These are phyloP conservation scores for Clonostachys rosea DNA, from an alignment of 2,329 filamentous ascomycete species.

Conservation along the genomic window DNA sequence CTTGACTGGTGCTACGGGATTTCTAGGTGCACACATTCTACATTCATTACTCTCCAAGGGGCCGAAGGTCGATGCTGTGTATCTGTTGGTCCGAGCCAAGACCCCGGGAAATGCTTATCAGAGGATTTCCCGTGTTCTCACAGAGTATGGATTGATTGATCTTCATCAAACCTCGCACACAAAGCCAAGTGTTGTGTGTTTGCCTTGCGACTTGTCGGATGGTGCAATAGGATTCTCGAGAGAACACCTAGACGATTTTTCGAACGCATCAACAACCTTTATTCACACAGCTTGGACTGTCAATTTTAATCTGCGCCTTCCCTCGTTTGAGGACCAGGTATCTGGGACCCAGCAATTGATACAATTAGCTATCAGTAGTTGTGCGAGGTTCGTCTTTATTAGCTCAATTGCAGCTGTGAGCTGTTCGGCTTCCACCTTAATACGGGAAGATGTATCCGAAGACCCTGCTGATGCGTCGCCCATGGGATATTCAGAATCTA, in stretches of 20 bases:
- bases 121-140: too few species aligned
- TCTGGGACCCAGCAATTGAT: constrained; percentile 37
- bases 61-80: too few species aligned
- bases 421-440: constrained; percentile 16
- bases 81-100: too few species aligned
- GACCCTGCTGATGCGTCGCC: constrained; percentile 17
- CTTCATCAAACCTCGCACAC: too few species aligned
- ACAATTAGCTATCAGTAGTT: constrained; percentile 16
- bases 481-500: constrained; percentile 37
- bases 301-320: constrained; percentile 48
- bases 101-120: too few species aligned
- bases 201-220: constrained; percentile 5
- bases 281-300: constrained; percentile 51
- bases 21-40: constrained; percentile 54
- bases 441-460: constrained; percentile 20
- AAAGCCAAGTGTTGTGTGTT: constrained; percentile 2
- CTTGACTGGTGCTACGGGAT: constrained; percentile 62
- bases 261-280: constrained; percentile 10
- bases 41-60: constrained; percentile 1
- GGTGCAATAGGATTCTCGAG: too few species aligned
- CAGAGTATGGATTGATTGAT: too few species aligned
- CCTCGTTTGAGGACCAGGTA: constrained; percentile 45
- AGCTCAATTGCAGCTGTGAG: constrained; percentile 41
- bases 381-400: constrained; percentile 38
- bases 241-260: too few species aligned